These are phyloP conservation scores for Angomonas ambiguus DNA, from an alignment of 208 protist genomes.

Conservation along the genomic window DNA sequence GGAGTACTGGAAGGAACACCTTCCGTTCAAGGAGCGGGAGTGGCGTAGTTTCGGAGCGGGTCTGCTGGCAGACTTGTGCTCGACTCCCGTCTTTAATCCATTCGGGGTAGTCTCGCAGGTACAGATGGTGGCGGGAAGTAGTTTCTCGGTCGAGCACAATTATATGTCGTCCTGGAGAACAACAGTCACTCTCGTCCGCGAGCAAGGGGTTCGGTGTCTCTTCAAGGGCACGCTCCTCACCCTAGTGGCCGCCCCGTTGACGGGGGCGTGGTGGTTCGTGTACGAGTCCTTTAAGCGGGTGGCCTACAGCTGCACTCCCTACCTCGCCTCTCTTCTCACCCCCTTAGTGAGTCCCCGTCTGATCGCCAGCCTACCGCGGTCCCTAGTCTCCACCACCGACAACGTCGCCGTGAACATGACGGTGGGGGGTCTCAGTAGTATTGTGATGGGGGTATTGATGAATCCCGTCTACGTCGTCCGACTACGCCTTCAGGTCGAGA, in stretches of 20 bases:
- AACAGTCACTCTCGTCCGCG: conserved; percentile 41
- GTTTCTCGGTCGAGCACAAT: conserved; percentile 51
- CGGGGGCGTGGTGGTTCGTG: conserved; percentile 77
- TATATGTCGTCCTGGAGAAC: conserved; percentile 70
- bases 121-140: conserved; percentile 77
- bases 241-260: conserved; percentile 60
- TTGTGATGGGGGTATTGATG: conserved; percentile 58
- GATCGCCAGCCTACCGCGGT: conserved; percentile 26
- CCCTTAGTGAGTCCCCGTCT: conserved; percentile 19
- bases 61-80: conserved; percentile 56
- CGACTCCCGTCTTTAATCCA: conserved; percentile 75
- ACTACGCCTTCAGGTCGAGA: conserved; percentile 57
- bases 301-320: conserved; percentile 36
- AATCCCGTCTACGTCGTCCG: conserved; percentile 83
- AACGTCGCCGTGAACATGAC: conserved; percentile 67
- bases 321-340: conserved; percentile 17
- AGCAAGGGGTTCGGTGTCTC: conserved; percentile 52
- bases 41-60: conserved; percentile 70
- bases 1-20: conserved; percentile 74
- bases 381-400: conserved; percentile 56
- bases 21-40: conserved; percentile 50
- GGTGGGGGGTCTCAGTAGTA: conserved; percentile 56
- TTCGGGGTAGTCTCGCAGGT: conserved; percentile 80
- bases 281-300: conserved; percentile 72
- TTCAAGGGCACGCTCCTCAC: conserved; percentile 75